Conservation (phyloP, 352 stramenopile genomes). For the Lagenidium giganteum region DNA sequence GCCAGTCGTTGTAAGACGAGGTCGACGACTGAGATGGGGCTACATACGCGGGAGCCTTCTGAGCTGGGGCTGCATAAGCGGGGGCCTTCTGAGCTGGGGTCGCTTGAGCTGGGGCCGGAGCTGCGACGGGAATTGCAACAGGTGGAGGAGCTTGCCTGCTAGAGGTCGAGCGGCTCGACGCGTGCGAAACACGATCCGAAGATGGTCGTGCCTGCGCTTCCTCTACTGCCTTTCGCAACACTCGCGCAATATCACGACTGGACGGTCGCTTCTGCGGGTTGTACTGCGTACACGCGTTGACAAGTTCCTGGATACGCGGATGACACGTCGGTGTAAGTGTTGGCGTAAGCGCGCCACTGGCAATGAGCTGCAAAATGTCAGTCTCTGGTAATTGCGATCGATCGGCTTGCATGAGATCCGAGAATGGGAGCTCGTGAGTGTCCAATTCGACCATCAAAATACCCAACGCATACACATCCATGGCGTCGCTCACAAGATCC, state of each 20-base stretch:
- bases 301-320: not conserved
- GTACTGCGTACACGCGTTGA: not conserved
- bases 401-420: slow-evolving; percentile 61
- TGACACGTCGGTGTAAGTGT: slow-evolving; percentile 1
- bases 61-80: too few relatives aligned
- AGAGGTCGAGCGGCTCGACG: too few relatives aligned
- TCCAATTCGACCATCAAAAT: slow-evolving; percentile 71
- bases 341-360: not conserved
- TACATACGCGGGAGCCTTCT: too few relatives aligned
- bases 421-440: slow-evolving; percentile 65
- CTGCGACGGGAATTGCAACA: too few relatives aligned
- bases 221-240: not conserved
- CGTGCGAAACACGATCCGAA: too few relatives aligned
- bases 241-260: not conserved
- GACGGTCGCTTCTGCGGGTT: slow-evolving; percentile 1
- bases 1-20: too few relatives aligned
- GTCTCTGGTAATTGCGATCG: slow-evolving; percentile 1
- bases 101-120: too few relatives aligned
- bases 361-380: slow-evolving; percentile 1
- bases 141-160: too few relatives aligned
- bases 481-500: slow-evolving; percentile 28
- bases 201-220: too few relatives aligned
- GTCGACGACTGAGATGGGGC: too few relatives aligned
- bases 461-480: slow-evolving; percentile 65
- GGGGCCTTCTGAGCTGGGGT: too few relatives aligned